Percentiles rank a stretch among this genome's conserved stretches.
phyloP scores from a whole-genome alignment of 345 rosid species.

The Citrus hindsii region DNA sequence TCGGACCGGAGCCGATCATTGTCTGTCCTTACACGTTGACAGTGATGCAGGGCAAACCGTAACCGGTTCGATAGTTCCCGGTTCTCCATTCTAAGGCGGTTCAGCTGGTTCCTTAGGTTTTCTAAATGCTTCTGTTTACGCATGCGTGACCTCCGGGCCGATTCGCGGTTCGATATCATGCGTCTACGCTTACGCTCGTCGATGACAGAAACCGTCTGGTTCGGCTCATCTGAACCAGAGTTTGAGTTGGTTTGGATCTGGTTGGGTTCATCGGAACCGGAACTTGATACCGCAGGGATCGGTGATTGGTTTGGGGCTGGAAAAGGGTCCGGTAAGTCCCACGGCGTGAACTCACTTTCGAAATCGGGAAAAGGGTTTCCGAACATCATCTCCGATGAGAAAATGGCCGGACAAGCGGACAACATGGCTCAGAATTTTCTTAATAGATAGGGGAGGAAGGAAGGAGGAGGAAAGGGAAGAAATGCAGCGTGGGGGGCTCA shows the following conservation, averaged over 20 bases:
- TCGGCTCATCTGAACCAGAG: slow-evolving; percentile 37
- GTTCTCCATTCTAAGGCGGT: slow-evolving; percentile 61
- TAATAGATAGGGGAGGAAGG: slow-evolving; percentile 33
- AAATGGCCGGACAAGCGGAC: slow-evolving; percentile 47
- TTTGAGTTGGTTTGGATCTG: slow-evolving; percentile 29
- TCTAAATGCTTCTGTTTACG: slow-evolving; percentile 76
- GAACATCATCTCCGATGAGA: slow-evolving; percentile 30
- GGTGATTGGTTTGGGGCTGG: slow-evolving; percentile 28
- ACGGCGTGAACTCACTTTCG: slow-evolving; percentile 50
- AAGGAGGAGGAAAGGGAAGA: slow-evolving; percentile 89
- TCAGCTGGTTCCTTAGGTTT: slow-evolving; percentile 63
- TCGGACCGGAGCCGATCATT: slow-evolving; percentile 62
- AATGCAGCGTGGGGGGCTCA: slow-evolving; percentile 49
- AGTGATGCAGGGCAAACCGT: slow-evolving; percentile 38
- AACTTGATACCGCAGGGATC: slow-evolving; percentile 35
- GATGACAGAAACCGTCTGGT: slow-evolving; percentile 16
- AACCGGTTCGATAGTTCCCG: slow-evolving; percentile 61
- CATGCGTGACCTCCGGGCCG: slow-evolving; percentile 83
- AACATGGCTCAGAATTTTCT: slow-evolving; percentile 34
- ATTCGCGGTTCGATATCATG: slow-evolving; percentile 88
- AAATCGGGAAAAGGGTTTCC: slow-evolving; percentile 38
- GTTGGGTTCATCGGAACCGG: slow-evolving; percentile 40
- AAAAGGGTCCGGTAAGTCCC: slow-evolving; percentile 54
- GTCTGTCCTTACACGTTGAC: slow-evolving; percentile 40
- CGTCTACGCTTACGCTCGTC: slow-evolving; percentile 74